Conservation (phyloP, 2,329 filamentous ascomycete species). For the Penicillium sp. region DNA sequence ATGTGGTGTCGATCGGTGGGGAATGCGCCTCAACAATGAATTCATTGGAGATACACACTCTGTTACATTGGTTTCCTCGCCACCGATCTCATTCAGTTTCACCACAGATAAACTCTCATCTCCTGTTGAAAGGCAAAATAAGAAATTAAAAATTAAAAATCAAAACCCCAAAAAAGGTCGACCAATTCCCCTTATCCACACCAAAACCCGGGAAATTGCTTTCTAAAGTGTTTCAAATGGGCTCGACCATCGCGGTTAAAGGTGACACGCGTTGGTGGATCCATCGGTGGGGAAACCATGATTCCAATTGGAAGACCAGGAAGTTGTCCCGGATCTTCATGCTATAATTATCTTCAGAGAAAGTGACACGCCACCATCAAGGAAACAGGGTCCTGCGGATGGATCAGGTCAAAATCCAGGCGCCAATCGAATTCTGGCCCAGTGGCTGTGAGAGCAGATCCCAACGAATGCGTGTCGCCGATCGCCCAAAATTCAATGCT, state of each 20-base stretch:
- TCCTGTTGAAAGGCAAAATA: neutral
- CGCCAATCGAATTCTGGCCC: neutral
- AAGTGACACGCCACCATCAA: constrained; percentile 5
- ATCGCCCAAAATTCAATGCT: neutral
- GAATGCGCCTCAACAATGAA: constrained; percentile 5
- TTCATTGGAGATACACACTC: neutral
- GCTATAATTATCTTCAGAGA: constrained; percentile 20
- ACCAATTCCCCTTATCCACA: neutral
- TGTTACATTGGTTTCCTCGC: neutral
- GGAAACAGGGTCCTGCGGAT: constrained; percentile 11
- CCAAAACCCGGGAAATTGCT: neutral
- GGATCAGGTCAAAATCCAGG: neutral
- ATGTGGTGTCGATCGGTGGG: constrained; percentile 22
- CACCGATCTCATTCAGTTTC: neutral
- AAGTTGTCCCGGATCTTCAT: constrained; percentile 6
- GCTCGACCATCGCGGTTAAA: constrained; percentile 3
- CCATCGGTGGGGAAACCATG: constrained; percentile 13
- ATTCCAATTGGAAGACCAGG: constrained; percentile 21
- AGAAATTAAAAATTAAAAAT: neutral
- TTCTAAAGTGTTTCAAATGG: constrained; percentile 6
- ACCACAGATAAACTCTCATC: neutral
- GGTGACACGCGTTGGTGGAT: constrained; percentile 39
- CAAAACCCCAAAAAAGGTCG: neutral
- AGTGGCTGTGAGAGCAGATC: neutral
- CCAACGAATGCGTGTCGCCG: neutral